These are phyloP conservation scores for Pseudocercospora fuligena DNA, from an alignment of 2,329 filamentous ascomycete genomes.

Conservation along the genomic window DNA sequence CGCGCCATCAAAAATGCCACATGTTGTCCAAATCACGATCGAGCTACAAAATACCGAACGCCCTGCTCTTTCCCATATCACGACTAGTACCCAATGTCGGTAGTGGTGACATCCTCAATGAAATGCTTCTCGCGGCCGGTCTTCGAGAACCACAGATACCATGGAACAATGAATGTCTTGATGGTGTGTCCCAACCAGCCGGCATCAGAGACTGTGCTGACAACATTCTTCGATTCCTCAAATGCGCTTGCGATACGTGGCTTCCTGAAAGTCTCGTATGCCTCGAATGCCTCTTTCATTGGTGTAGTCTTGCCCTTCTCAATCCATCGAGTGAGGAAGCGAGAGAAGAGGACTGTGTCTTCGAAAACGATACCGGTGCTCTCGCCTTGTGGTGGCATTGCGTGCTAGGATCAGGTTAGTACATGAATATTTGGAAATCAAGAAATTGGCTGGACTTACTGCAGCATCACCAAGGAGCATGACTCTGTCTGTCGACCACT, in stretches of 20 bases:
- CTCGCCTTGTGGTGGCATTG: slow-evolving; percentile 59
- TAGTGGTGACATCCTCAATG: slow-evolving; percentile 51
- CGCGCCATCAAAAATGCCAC: not conserved
- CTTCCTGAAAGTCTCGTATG: slow-evolving; percentile 53
- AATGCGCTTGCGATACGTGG: slow-evolving; percentile 52
- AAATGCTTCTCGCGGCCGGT: slow-evolving; percentile 50
- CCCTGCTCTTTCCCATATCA: not conserved
- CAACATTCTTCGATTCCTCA: slow-evolving; percentile 53
- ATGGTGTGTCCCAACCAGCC: slow-evolving; percentile 52
- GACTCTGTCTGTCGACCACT: slow-evolving; percentile 50
- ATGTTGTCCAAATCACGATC: not conserved
- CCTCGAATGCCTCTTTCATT: slow-evolving; percentile 53
- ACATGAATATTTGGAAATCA: not conserved
- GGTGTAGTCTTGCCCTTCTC: slow-evolving; percentile 43
- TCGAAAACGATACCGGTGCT: slow-evolving; percentile 59
- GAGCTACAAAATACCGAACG: slow-evolving; percentile 1
- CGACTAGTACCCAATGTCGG: slow-evolving; percentile 45
- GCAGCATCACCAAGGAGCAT: slow-evolving; percentile 54
- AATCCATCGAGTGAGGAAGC: slow-evolving; percentile 50
- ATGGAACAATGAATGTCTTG: slow-evolving; percentile 52
- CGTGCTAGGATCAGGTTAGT: slow-evolving; percentile 40
- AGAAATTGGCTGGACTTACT: slow-evolving; percentile 31
- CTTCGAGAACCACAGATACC: slow-evolving; percentile 54
- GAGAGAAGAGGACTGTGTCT: slow-evolving; percentile 56
- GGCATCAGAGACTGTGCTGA: slow-evolving; percentile 51